Evolutionary conservation across 2,329 filamentous ascomycete species (phyloP), one percentile per base, ranked within the genome.

Genomic region (Exserohilum rostratum): DNA sequence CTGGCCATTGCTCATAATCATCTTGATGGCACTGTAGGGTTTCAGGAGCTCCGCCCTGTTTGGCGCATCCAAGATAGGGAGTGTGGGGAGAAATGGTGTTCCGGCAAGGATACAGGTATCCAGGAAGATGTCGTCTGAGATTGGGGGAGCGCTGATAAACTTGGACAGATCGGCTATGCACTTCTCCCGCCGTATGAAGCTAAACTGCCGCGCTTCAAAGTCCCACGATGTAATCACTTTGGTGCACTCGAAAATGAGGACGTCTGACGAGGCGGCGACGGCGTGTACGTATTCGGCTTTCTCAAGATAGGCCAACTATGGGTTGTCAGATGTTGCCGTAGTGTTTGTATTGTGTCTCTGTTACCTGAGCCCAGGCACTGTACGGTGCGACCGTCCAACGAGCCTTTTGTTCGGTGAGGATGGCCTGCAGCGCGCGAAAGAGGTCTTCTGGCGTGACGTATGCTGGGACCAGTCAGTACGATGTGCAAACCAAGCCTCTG

Each of bases 321-420:
- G 6, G 1, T 22, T 20, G 30, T 55, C 39, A 53, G 50, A 13
- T 11, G 34, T 31, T 37, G 31, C 30, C 27, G 17, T 13, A n/a
- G 20, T 27, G 15, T 20, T 22, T 15, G 11, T 31, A n/a, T 27
- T 20, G 9, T 22, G 3, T 35, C 9, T 31, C 9, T 31, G 6
- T 42, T 77, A 93, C 90, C 85, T 96, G 91, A 54, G 91, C 90
- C 67, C 89, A 88, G 33, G 93, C 91, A 74, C 89, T 92, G 79
- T 91, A 96, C 1, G 93, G 93, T 11, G 93, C 89, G 39, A 96
- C 89, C 43, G 91, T 80, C 69, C 92, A 96, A 57, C 90, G 84
- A 52, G 96, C 79, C 2, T 83, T 82, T 58, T 88, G 84, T 61
- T 87, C 80, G 65, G 84, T 82, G 46, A 98, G 81, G 50, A 93